phyloP scores from a whole-genome alignment of 1,139 yeast genomes.

The Yamadazyma sp. region DNA sequence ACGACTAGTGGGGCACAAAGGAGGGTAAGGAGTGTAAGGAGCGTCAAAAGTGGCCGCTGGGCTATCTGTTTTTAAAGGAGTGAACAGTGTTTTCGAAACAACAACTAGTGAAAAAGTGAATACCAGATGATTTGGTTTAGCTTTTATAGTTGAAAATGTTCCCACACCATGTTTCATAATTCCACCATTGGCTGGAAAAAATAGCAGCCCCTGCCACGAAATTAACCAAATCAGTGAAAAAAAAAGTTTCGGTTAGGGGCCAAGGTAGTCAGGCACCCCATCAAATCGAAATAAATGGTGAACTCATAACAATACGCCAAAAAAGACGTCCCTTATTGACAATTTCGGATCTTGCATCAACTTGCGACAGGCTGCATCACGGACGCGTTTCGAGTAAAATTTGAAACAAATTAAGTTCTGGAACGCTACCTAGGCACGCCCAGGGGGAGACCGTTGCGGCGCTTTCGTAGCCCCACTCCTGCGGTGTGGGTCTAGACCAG shows the following conservation, averaged over 20 bases:
- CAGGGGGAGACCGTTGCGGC: too few species aligned
- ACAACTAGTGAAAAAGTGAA: too few species aligned
- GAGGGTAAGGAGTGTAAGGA: constrained; percentile 5
- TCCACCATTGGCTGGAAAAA: neutral
- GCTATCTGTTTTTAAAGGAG: neutral
- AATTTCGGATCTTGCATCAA: constrained; percentile 2
- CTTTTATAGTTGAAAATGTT: neutral
- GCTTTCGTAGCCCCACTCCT: too few species aligned
- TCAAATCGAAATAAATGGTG: too few species aligned
- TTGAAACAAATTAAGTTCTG: constrained; percentile 1
- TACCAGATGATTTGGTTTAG: too few species aligned
- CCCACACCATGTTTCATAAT: neutral
- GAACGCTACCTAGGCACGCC: neutral
- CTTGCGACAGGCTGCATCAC: constrained; percentile 1
- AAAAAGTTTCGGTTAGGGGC: neutral
- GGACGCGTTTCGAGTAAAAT: constrained; percentile 2
- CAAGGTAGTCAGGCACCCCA: too few species aligned
- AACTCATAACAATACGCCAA: constrained; percentile 2
- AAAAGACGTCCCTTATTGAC: neutral
- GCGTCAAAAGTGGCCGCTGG: too few species aligned
- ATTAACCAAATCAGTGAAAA: neutral
- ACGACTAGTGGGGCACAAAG: neutral
- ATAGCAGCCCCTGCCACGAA: neutral
- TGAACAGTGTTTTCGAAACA: neutral
- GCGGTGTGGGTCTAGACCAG: neutral